Conservation (phyloP, 2,329 filamentous ascomycete genomes). For the Aspergillus alliaceus region DNA sequence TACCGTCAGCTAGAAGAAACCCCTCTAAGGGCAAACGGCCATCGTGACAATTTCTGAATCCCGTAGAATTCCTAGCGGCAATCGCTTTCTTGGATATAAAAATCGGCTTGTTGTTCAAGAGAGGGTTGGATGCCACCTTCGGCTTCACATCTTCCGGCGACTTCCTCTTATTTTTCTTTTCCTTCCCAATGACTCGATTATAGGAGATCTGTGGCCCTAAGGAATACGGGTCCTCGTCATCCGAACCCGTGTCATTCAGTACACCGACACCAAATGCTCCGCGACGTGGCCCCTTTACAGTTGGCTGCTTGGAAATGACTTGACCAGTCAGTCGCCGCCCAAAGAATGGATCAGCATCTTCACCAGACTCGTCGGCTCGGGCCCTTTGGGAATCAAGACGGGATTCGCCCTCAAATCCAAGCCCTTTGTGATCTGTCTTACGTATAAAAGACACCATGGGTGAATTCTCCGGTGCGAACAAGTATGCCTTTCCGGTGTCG, state of each 20-base stretch:
- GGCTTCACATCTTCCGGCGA: conserved; percentile 33
- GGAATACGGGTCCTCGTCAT: conserved; percentile 92
- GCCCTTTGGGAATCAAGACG: conserved; percentile 27
- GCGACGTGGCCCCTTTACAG: conserved; percentile 56
- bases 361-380: conserved; percentile 19
- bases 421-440: conserved; percentile 48
- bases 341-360: conserved; percentile 37
- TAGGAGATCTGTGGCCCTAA: conserved; percentile 89
- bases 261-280: conserved; percentile 84
- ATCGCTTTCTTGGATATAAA: conserved; percentile 69
- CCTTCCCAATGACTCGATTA: conserved; percentile 75
- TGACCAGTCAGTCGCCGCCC: conserved; percentile 31
- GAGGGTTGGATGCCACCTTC: conserved; percentile 59
- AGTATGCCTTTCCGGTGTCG: conserved; percentile 55
- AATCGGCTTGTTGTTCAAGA: conserved; percentile 66
- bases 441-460: conserved; percentile 56
- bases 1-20: conserved; percentile 67
- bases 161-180: conserved; percentile 75
- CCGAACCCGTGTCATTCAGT: conserved; percentile 88
- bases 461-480: conserved; percentile 84
- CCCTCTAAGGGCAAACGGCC: conserved; percentile 76
- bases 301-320: conserved; percentile 41
- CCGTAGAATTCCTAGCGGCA: conserved; percentile 44
- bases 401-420: conserved; percentile 46
- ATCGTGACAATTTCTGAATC: conserved; percentile 74